Evolutionary conservation across 1,139 yeast genomes (phyloP).

Genomic region (Tardiomyces depauwii): DNA sequence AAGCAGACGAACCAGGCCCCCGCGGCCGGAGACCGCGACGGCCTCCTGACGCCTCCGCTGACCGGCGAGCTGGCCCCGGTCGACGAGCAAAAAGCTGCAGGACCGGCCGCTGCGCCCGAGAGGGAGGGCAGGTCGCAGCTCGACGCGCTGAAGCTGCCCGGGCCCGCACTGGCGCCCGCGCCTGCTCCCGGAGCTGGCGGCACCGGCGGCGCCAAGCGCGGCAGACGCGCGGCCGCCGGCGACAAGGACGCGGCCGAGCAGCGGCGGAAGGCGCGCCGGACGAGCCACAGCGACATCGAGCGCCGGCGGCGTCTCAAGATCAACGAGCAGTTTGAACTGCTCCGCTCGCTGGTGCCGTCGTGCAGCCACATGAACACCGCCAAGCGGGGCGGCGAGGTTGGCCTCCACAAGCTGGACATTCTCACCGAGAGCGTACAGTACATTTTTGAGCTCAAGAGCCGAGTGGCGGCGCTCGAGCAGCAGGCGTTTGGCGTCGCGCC

Average conservation of each 20-base stretch:
- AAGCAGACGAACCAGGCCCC: not conserved
- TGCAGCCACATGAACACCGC: conserved; percentile 38
- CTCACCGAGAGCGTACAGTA: conserved; percentile 75
- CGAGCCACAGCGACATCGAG: conserved; percentile 70
- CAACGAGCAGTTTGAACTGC: conserved; percentile 74
- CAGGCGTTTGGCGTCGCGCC: not conserved
- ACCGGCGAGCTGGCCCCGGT: not conserved
- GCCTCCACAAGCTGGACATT: conserved; percentile 72
- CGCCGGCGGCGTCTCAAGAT: conserved; percentile 68
- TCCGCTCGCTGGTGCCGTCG: conserved; percentile 69
- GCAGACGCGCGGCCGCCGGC: not conserved
- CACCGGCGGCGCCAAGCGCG: not conserved
- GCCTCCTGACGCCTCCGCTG: not conserved
- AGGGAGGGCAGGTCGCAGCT: not conserved
- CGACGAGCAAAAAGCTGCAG: not conserved
- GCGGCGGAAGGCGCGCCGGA: conserved; percentile 33
- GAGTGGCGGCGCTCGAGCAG: not conserved
- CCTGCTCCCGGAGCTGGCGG: not conserved
- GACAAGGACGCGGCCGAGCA: not conserved
- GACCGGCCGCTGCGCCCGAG: too few relatives aligned
- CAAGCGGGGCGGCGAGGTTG: conserved; percentile 32
- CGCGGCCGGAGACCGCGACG: not conserved
- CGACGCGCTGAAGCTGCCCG: not conserved
- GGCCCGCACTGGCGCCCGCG: not conserved
- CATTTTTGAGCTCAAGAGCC: conserved; percentile 41